These are phyloP conservation scores for Diutina mesorugosa DNA, from an alignment of 1,139 yeast species.

Conservation along the genomic window DNA sequence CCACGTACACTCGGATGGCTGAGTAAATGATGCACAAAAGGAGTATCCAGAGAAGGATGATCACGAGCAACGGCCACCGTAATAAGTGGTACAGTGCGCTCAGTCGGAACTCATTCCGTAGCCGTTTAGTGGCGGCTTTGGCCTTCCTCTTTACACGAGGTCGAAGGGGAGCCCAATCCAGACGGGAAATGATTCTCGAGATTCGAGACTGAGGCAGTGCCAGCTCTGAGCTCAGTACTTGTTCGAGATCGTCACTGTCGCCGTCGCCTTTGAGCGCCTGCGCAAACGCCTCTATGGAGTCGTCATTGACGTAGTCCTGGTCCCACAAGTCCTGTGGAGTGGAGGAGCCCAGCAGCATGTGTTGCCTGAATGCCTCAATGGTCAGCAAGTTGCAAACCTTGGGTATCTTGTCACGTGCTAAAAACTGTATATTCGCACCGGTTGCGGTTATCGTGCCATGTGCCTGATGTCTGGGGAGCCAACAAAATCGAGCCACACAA, in stretches of 20 bases:
- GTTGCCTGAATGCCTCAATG: not conserved
- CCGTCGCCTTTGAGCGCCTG: slow-evolving; percentile 29
- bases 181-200: slow-evolving; percentile 35
- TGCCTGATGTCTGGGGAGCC: not conserved
- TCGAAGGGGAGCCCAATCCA: slow-evolving; percentile 59
- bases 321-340: slow-evolving; percentile 7
- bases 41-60: slow-evolving; percentile 41
- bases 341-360: not conserved
- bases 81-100: slow-evolving; percentile 40
- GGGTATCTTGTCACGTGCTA: not conserved
- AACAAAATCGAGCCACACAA: too few species aligned
- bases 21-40: slow-evolving; percentile 38
- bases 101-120: slow-evolving; percentile 31
- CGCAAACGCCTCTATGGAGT: slow-evolving; percentile 28
- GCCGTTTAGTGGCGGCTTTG: slow-evolving; percentile 9
- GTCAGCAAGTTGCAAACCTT: not conserved
- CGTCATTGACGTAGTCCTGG: slow-evolving; percentile 21
- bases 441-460: not conserved
- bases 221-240: slow-evolving; percentile 3
- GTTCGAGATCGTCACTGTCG: slow-evolving; percentile 11
- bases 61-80: slow-evolving; percentile 51
- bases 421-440: not conserved
- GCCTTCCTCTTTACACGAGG: slow-evolving; percentile 4
- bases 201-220: slow-evolving; percentile 3
- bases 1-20: slow-evolving; percentile 46